Conservation (phyloP, 495 filamentous ascomycete genomes). For the Cercophora scortea region DNA sequence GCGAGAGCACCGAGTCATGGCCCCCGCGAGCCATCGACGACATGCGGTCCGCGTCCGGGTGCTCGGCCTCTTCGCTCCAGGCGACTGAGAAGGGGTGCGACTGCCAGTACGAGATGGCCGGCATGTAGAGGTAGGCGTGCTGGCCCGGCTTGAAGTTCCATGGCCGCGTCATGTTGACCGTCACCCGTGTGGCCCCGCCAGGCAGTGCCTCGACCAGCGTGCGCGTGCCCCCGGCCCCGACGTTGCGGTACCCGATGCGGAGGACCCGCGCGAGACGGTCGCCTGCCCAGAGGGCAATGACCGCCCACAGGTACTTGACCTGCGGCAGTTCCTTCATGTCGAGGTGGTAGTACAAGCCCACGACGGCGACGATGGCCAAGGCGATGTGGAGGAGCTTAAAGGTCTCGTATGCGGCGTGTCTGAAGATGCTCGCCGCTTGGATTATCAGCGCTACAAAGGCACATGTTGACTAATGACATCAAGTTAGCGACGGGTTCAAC, state of each 20-base stretch:
- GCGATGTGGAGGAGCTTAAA: conserved; percentile 76
- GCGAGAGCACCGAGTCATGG: conserved; percentile 43
- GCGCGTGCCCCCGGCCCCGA: conserved; percentile 51
- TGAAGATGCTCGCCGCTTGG: conserved; percentile 67
- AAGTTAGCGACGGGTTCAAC: conserved; percentile 12
- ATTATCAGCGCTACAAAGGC: conserved; percentile 57
- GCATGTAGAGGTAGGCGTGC: conserved; percentile 79
- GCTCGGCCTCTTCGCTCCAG: conserved; percentile 51
- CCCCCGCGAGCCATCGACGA: conserved; percentile 40
- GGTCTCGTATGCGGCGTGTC: conserved; percentile 85
- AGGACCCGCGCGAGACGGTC: conserved; percentile 53
- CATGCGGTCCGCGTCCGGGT: conserved; percentile 35
- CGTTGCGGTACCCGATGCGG: conserved; percentile 57
- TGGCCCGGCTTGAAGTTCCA: conserved; percentile 68
- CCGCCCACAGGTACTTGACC: conserved; percentile 50
- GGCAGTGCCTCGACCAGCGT: conserved; percentile 57
- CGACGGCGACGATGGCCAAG: conserved; percentile 53
- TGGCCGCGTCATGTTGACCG: conserved; percentile 67
- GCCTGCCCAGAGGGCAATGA: conserved; percentile 56
- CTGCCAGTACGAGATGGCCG: conserved; percentile 60
- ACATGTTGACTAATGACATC: conserved; percentile 36
- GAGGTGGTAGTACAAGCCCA: conserved; percentile 65
- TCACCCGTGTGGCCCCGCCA: conserved; percentile 58
- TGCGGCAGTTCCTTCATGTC: conserved; percentile 53
- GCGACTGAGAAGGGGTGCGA: conserved; percentile 62